A percentile compares a stretch with the other conserved stretches of the same genome.
phyloP scores from a whole-genome alignment of 2,329 filamentous ascomycete genomes.

The Sporothrix luriei region DNA sequence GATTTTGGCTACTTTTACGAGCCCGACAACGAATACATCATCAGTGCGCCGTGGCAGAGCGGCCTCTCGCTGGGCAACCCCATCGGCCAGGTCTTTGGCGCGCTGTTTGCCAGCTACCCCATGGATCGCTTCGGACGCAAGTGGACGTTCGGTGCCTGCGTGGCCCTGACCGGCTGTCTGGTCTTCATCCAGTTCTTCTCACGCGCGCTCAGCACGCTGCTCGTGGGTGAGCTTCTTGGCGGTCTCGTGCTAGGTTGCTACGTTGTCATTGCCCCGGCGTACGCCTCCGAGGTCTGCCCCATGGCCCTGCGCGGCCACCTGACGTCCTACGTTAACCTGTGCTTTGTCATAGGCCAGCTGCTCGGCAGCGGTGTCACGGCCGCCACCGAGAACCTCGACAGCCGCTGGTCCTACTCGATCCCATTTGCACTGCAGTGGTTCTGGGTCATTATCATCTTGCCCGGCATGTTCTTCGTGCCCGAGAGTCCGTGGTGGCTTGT shows the following conservation, averaged over 20 bases:
- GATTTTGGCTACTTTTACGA: constrained; percentile 27
- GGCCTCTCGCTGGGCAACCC: constrained; percentile 57
- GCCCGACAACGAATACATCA: constrained; percentile 5
- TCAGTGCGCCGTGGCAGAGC: constrained; percentile 50
- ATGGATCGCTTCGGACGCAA: constrained; percentile 52
- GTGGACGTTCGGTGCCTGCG: constrained; percentile 50
- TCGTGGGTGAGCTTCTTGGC: constrained; percentile 63
- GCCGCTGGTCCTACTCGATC: constrained; percentile 55
- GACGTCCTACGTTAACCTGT: constrained; percentile 63
- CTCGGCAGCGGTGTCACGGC: constrained; percentile 54
- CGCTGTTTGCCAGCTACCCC: constrained; percentile 53
- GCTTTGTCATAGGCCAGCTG: constrained; percentile 65
- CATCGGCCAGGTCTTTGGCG: constrained; percentile 60
- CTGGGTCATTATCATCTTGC: constrained; percentile 51
- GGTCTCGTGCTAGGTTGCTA: constrained; percentile 64
- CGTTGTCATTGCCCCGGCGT: constrained; percentile 60
- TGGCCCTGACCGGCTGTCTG: constrained; percentile 51
- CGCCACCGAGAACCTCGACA: constrained; percentile 41
- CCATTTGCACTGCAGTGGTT: constrained; percentile 56
- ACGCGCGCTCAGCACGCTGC: constrained; percentile 55
- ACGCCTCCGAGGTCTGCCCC: constrained; percentile 64
- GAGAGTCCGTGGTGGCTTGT: constrained; percentile 57
- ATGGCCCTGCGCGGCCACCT: constrained; percentile 59
- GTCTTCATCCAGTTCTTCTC: constrained; percentile 67
- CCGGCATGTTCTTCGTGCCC: constrained; percentile 52